phyloP scores from a whole-genome alignment of 495 filamentous ascomycete genomes.

The Penicilliopsis zonata region DNA sequence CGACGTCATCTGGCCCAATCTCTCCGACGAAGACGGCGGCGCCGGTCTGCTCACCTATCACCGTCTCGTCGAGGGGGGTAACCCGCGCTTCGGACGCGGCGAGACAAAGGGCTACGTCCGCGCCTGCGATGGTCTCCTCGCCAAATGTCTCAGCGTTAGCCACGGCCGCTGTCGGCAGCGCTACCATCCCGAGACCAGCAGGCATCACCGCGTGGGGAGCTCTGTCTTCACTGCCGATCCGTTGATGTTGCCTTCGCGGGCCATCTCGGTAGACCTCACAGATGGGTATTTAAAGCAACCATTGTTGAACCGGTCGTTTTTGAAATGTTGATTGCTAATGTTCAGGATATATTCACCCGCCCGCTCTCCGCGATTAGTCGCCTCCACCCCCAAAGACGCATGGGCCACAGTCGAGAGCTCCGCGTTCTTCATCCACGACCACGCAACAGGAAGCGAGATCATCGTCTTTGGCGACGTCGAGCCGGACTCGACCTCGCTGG shows the following conservation, averaged over 20 bases:
- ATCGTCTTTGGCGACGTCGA: conserved; percentile 95
- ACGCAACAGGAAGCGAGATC: conserved; percentile 55
- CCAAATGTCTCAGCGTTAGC: conserved; percentile 67
- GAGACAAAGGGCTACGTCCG: conserved; percentile 70
- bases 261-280: conserved; percentile 17
- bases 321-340: no score
- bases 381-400: conserved; percentile 13
- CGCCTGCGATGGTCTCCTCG: conserved; percentile 66
- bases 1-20: conserved; percentile 93
- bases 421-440: conserved; percentile 80
- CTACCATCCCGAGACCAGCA: conserved; percentile 31
- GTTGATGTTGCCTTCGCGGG: conserved; percentile 15
- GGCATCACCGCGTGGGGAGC: conserved; percentile 47
- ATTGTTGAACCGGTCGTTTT: no score
- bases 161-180: conserved; percentile 79
- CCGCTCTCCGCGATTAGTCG: conserved; percentile 13
- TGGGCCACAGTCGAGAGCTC: conserved; percentile 60
- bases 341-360: conserved; percentile 19
- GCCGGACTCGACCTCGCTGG: conserved; percentile 71
- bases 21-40: conserved; percentile 91
- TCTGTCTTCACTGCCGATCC: conserved; percentile 26
- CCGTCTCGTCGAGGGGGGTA: conserved; percentile 77
- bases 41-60: conserved; percentile 87
- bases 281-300: no score
- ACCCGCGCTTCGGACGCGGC: conserved; percentile 64